Conservation (phyloP, 2,329 filamentous ascomycete species). For the Leptographium procerum region DNA sequence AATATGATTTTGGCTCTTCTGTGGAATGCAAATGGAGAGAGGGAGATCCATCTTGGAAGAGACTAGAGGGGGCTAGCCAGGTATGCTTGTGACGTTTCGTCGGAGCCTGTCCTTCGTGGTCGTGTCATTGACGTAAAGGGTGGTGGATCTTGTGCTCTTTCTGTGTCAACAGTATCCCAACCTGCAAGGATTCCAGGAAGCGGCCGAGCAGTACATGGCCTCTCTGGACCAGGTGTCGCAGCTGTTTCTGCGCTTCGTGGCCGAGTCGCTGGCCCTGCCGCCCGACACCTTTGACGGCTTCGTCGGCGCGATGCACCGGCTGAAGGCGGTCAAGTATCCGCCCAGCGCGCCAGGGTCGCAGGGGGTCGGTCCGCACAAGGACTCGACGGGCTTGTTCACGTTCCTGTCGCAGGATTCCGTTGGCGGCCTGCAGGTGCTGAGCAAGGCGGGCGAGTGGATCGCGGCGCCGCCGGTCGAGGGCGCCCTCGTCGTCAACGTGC, state of each 20-base stretch:
- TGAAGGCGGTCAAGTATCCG: slow-evolving; percentile 47
- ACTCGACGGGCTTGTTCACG: slow-evolving; percentile 52
- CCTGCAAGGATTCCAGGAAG: slow-evolving; percentile 18
- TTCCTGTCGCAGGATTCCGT: slow-evolving; percentile 49
- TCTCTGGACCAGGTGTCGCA: slow-evolving; percentile 38
- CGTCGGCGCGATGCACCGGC: slow-evolving; percentile 43
- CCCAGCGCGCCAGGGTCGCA: slow-evolving; percentile 21
- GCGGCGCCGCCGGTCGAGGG: slow-evolving; percentile 33
- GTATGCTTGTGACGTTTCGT: neutral
- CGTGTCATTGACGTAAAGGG: neutral
- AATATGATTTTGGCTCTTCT: slow-evolving; percentile 39
- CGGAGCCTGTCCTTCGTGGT: neutral
- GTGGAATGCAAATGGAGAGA: slow-evolving; percentile 9
- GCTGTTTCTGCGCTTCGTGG: slow-evolving; percentile 42
- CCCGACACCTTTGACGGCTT: slow-evolving; percentile 39
- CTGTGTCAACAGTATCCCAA: slow-evolving; percentile 17
- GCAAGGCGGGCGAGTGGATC: slow-evolving; percentile 36
- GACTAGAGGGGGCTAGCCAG: slow-evolving; percentile 33
- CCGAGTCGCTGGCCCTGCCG: slow-evolving; percentile 40
- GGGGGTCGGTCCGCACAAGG: slow-evolving; percentile 51
- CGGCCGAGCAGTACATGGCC: slow-evolving; percentile 36
- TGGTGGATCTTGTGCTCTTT: neutral
- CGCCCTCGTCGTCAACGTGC: slow-evolving; percentile 46
- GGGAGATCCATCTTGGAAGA: slow-evolving; percentile 24
- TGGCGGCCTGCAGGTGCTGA: slow-evolving; percentile 40